A percentile compares a stretch with the other conserved stretches of the same genome.
phyloP scores from a whole-genome alignment of 805 yeast genomes.

The Dipodascopsis uninucleata region DNA sequence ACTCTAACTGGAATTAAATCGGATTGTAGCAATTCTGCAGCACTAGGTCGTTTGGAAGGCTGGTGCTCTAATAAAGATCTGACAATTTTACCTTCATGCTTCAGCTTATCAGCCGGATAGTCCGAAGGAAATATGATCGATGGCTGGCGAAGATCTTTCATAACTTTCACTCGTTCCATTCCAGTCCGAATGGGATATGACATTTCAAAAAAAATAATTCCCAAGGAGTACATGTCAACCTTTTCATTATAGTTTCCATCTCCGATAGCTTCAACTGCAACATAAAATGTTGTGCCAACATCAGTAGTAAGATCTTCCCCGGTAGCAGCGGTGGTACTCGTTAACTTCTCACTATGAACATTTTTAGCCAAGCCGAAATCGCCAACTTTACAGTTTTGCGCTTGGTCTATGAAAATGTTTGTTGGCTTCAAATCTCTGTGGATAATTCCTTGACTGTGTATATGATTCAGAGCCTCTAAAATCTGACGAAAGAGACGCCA shows the following conservation, averaged over 20 bases:
- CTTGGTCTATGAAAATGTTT: conserved; percentile 89
- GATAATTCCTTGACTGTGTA: conserved; percentile 89
- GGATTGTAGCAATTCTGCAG: conserved; percentile 66
- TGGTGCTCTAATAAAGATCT: conserved; percentile 68
- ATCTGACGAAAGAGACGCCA: conserved; percentile 89
- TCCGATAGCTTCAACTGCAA: conserved; percentile 76
- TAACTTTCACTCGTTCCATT: conserved; percentile 81
- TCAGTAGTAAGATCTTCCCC: conserved; percentile 70
- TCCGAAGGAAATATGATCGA: conserved; percentile 66
- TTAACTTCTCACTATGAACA: conserved; percentile 48
- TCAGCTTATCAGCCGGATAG: conserved; percentile 48
- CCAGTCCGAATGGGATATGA: conserved; percentile 77
- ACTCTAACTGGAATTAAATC: conserved; percentile 85
- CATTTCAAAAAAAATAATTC: conserved; percentile 95
- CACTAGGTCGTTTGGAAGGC: conserved; percentile 76
- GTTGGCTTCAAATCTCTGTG: conserved; percentile 94
- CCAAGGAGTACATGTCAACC: conserved; percentile 93
- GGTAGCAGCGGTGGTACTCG: not conserved
- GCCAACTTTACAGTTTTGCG: conserved; percentile 86
- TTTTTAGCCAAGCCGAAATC: conserved; percentile 96
- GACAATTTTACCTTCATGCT: conserved; percentile 66
- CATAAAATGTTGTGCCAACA: conserved; percentile 90
- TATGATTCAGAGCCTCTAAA: conserved; percentile 82
- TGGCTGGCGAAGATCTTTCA: conserved; percentile 59
- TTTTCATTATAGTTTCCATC: conserved; percentile 81